Evolutionary conservation across 2,329 filamentous ascomycete species (phyloP).

Genomic region (Clarireedia sp.): DNA sequence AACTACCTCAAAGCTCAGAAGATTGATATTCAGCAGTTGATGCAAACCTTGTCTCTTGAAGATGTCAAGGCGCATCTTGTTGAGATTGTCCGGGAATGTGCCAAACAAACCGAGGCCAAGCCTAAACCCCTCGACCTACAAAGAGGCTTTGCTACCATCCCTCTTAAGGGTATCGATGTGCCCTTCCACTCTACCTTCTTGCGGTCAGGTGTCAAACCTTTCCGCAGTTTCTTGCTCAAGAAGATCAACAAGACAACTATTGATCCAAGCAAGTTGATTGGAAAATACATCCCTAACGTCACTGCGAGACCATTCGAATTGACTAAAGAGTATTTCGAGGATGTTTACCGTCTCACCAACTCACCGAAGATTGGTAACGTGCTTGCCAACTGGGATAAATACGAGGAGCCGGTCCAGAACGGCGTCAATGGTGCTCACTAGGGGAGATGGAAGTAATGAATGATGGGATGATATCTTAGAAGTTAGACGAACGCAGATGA

Average conservation of each 20-base stretch:
- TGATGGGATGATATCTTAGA: too few relatives aligned
- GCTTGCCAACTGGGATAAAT: slow-evolving; percentile 31
- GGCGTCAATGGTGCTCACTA: slow-evolving; percentile 20
- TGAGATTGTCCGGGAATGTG: slow-evolving; percentile 84
- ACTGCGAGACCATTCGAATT: slow-evolving; percentile 92
- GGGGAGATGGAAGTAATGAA: too few relatives aligned
- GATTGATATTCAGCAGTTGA: slow-evolving; percentile 91
- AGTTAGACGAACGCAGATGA: too few relatives aligned
- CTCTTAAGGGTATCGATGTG: slow-evolving; percentile 93
- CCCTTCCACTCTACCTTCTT: slow-evolving; percentile 99
- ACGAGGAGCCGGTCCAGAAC: slow-evolving; percentile 26
- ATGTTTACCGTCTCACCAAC: slow-evolving; percentile 92
- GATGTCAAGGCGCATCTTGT: slow-evolving; percentile 85
- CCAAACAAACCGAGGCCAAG: slow-evolving; percentile 81
- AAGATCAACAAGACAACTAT: slow-evolving; percentile 99
- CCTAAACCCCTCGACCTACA: slow-evolving; percentile 81
- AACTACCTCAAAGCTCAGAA: slow-evolving; percentile 97
- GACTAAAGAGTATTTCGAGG: slow-evolving; percentile 98
- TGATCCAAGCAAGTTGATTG: slow-evolving; percentile 90
- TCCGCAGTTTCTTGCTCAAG: slow-evolving; percentile 96
- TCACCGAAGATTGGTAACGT: slow-evolving; percentile 30
- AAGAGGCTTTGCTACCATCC: slow-evolving; percentile 94
- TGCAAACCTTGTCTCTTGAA: slow-evolving; percentile 77
- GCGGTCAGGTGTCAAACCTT: slow-evolving; percentile 96
- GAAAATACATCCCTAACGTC: slow-evolving; percentile 99